Conservation (phyloP, 2,329 filamentous ascomycete species). For the Phialophora chinensis region DNA sequence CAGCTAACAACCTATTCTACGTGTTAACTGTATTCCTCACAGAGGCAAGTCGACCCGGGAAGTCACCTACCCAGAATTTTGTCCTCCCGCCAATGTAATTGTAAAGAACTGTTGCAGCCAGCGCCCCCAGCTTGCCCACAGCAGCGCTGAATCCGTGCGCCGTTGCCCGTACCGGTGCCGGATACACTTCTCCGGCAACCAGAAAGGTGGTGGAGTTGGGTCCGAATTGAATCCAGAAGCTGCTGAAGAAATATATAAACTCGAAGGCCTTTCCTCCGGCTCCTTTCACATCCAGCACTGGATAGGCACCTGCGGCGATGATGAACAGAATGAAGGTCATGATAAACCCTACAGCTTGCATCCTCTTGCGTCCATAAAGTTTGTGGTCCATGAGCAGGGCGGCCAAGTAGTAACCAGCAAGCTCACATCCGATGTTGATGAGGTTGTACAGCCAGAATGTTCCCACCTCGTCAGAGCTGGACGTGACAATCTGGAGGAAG, state of each 20-base stretch:
- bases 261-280: constrained; percentile 71
- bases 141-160: constrained; percentile 75
- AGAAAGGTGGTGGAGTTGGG: constrained; percentile 97
- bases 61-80: not conserved
- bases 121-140: not conserved
- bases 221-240: constrained; percentile 98
- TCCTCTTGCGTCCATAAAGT: constrained; percentile 91
- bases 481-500: constrained; percentile 82
- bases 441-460: constrained; percentile 84
- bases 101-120: not conserved
- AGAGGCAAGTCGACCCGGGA: not conserved
- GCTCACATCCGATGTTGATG: constrained; percentile 47
- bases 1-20: constrained; percentile 63
- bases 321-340: constrained; percentile 79
- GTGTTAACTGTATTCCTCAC: not conserved
- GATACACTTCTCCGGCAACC: constrained; percentile 92
- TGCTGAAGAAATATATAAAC: constrained; percentile 92
- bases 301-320: not conserved
- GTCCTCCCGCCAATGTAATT: not conserved
- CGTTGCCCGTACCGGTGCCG: constrained; percentile 90
- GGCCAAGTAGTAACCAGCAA: constrained; percentile 56
- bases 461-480: constrained; percentile 75
- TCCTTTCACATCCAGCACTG: not conserved
- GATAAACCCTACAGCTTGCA: constrained; percentile 93
- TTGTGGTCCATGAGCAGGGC: constrained; percentile 91